Base-by-base conservation (phyloP, 202 grass and related monocot species). In the Hordeum pubiflorum region DNA sequence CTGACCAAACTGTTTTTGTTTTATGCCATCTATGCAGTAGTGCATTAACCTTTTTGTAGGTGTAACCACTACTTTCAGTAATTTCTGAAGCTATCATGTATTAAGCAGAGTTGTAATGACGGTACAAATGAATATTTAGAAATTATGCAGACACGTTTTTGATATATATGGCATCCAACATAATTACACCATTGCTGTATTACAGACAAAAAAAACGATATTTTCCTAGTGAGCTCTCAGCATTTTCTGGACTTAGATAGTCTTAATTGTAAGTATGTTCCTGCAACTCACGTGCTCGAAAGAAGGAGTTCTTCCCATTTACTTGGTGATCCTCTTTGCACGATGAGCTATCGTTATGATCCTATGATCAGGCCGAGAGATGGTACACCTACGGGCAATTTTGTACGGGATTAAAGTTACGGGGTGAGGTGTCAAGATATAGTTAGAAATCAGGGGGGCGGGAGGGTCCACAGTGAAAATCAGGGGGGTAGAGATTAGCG, bases 41-140 rank as follows among this genome's bases (percentile, higher is more conserved):
- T 36, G 17, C 27, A 54, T 10, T 32, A 10, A 21, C 23, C 36
- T 58, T 40, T 41, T 15, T 34, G 3, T 59, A 81, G 52, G 24
- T 44, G 65, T 59, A 44, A 81, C 22, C 65, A 32, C 65, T 71
- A 81, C 7, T 71, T 58, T 72, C 15, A 60, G 6, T 56, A 72
- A 60, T 81, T 32, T 70, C 9, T 44, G 29, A 72, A 39, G 79
- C 66, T 60, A 10, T 59, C 9, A 50, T 62, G 20, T 5, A 56
- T 80, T 69, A 10, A 69, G 0, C 13, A 37, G 12, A 68, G 44
- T 80, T 17, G 22, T 67, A 69, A 67, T 62, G 63, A 33, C 5
- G 11, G 24, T 44, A 8, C 58, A 46, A 56, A 43, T 70, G 13
- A 58, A 54, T 80, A 58, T 26, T 18, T 58, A 55, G 26, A 81